Evolutionary conservation across 768 basidiomycete species (phyloP).

Genomic region (Phaffia tasmanica): DNA sequence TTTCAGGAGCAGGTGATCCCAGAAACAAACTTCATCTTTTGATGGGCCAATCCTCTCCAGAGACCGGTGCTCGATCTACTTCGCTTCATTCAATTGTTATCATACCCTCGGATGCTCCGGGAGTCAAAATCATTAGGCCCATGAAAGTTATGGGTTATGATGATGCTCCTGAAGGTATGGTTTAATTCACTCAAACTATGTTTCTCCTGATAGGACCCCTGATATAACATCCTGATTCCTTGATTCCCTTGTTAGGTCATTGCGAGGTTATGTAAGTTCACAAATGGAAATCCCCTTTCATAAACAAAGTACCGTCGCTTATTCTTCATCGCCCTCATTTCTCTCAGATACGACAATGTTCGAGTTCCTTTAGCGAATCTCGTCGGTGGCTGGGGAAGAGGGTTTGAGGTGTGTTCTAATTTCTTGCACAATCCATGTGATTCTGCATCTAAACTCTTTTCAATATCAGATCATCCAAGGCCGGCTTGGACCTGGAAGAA

Average conservation of each 20-base stretch:
- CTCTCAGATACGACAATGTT: slow-evolving; percentile 64
- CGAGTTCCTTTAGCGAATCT: slow-evolving; percentile 72
- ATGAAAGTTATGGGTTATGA: slow-evolving; percentile 92
- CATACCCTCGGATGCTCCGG: slow-evolving; percentile 76
- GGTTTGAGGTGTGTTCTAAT: slow-evolving; percentile 60
- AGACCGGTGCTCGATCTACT: slow-evolving; percentile 48
- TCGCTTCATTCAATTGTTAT: slow-evolving; percentile 87
- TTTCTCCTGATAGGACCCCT: neutral
- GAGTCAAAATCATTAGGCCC: slow-evolving; percentile 79
- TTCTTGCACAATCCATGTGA: neutral
- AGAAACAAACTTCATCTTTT: slow-evolving; percentile 80
- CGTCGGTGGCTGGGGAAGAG: slow-evolving; percentile 67
- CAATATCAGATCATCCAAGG: slow-evolving; percentile 73
- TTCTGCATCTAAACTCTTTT: neutral
- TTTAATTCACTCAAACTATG: neutral
- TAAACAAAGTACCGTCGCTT: no score
- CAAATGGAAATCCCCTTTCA: neutral
- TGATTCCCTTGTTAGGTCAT: slow-evolving; percentile 49
- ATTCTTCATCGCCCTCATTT: neutral
- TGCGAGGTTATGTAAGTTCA: slow-evolving; percentile 58
- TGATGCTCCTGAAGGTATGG: slow-evolving; percentile 50
- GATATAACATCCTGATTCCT: neutral
- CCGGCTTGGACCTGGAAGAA: slow-evolving; percentile 87
- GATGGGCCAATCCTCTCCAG: slow-evolving; percentile 64
- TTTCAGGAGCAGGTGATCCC: slow-evolving; percentile 91